phyloP scores from a whole-genome alignment of 2,329 filamentous ascomycete genomes.

The Clonostachys solani region DNA sequence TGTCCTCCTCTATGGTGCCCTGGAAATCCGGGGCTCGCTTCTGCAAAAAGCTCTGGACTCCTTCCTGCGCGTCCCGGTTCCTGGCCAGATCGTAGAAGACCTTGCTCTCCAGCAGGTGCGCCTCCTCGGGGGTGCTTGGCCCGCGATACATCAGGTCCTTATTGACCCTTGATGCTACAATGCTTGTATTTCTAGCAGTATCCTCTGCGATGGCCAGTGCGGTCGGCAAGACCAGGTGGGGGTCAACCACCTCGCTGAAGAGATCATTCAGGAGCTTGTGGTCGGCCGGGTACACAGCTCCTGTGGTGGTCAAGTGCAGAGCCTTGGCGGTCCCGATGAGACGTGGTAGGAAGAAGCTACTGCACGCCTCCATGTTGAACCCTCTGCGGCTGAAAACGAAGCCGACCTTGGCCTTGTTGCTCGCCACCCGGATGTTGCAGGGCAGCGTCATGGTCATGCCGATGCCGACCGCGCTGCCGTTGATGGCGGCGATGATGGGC shows the following conservation, averaged over 20 bases:
- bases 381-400: slow-evolving; percentile 71
- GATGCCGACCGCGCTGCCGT: slow-evolving; percentile 55
- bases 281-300: slow-evolving; percentile 49
- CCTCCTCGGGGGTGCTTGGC: slow-evolving; percentile 57
- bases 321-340: slow-evolving; percentile 62
- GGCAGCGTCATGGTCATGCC: slow-evolving; percentile 60
- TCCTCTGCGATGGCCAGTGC: slow-evolving; percentile 65
- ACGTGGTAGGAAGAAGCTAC: slow-evolving; percentile 67
- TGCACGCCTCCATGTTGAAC: slow-evolving; percentile 68
- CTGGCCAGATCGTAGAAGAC: slow-evolving; percentile 59
- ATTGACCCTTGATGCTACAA: slow-evolving; percentile 62
- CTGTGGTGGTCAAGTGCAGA: slow-evolving; percentile 63
- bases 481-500: slow-evolving; percentile 54
- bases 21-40: slow-evolving; percentile 61
- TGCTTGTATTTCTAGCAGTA: slow-evolving; percentile 61
- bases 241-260: slow-evolving; percentile 62
- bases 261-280: slow-evolving; percentile 51
- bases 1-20: slow-evolving; percentile 55
- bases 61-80: slow-evolving; percentile 58
- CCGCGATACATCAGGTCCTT: slow-evolving; percentile 66
- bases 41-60: slow-evolving; percentile 64
- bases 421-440: slow-evolving; percentile 47
- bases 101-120: slow-evolving; percentile 65
- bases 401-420: slow-evolving; percentile 59
- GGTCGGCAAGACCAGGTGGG: slow-evolving; percentile 56